phyloP scores from a whole-genome alignment of 2,329 filamentous ascomycete genomes.

The Rhynchosporium graminicola region DNA sequence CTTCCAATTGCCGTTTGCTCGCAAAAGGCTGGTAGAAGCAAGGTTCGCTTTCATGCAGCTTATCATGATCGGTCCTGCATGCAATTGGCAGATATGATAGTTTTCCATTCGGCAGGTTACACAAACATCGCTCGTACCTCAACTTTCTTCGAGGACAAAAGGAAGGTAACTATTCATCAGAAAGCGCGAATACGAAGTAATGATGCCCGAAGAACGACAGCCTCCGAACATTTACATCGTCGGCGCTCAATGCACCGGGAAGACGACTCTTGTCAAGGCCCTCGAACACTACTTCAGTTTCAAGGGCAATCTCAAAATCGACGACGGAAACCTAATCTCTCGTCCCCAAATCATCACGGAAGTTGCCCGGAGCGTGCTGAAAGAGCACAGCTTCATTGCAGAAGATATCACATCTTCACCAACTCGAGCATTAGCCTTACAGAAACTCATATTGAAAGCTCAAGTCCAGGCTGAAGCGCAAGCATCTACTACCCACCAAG shows the following conservation, averaged over 20 bases:
- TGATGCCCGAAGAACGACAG: not conserved
- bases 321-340: not conserved
- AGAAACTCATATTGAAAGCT: slow-evolving; percentile 16
- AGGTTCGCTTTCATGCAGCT: not conserved
- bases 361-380: slow-evolving; percentile 19
- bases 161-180: not conserved
- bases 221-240: slow-evolving; percentile 22
- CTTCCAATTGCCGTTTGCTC: slow-evolving; percentile 1
- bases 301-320: not conserved
- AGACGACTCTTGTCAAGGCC: slow-evolving; percentile 22
- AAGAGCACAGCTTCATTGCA: slow-evolving; percentile 15
- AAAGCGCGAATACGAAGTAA: not conserved
- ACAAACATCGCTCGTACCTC: not conserved
- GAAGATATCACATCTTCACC: slow-evolving; percentile 12
- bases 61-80: not conserved
- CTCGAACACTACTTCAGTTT: slow-evolving; percentile 12
- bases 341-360: slow-evolving; percentile 17
- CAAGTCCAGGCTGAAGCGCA: slow-evolving; percentile 15
- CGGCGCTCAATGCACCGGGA: slow-evolving; percentile 20
- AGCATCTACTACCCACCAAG: not conserved
- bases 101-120: not conserved
- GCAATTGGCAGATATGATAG: not conserved
- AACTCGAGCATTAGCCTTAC: slow-evolving; percentile 4
- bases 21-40: not conserved
- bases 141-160: not conserved